Evolutionary conservation across 1,284 basidiomycete species (phyloP), one percentile per base, ranked within the genome.

Genomic region (Singerocomus inundabilis): DNA sequence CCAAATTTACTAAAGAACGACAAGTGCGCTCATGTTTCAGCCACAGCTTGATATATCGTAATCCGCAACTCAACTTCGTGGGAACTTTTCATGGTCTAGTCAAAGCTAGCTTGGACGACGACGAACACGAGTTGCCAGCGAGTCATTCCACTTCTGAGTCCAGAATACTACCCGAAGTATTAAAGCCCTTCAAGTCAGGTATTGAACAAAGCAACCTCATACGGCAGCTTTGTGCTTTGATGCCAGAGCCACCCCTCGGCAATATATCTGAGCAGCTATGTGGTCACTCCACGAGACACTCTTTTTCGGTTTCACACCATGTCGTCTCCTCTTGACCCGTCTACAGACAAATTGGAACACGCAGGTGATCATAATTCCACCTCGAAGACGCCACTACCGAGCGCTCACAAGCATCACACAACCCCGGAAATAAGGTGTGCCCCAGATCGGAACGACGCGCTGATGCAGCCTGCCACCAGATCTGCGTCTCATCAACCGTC

Each of bases 201-300:
- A 30, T 18, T 16, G 36, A 46, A 60, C 55, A 61, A 58, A 49
- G 55, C 41, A 46, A 24, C 38, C 25, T 31, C 35, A 21, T 37
- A 44, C 49, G 28, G 29, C 33, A 15, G 33, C 61, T 54, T 60
- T 63, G 48, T 60, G 47, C 49, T 45, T 57, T 44, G 41, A 29
- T 33, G 32, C 21, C 21, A 21, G 44, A 55, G 46, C 48, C 48
- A 61, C 52, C 12, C 24, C 32, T 21, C 28, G 33, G 15, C 40
- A 21, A 34, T 41, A 41, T 49, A 38, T 43, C 33, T 4, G 21
- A 36, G 34, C 26, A 5, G 21, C 16, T n/a, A 29, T 24, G 51
- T 33, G 24, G 18, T 36, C 15, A 28, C n/a, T 15, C 45, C 39
- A 43, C 51, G 7, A 30, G 21, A 40, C 51, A 0, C 30, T 32